These are phyloP conservation scores for Avena atlantica DNA, from an alignment of 176 grass and related monocot species.

Conservation along the genomic window DNA sequence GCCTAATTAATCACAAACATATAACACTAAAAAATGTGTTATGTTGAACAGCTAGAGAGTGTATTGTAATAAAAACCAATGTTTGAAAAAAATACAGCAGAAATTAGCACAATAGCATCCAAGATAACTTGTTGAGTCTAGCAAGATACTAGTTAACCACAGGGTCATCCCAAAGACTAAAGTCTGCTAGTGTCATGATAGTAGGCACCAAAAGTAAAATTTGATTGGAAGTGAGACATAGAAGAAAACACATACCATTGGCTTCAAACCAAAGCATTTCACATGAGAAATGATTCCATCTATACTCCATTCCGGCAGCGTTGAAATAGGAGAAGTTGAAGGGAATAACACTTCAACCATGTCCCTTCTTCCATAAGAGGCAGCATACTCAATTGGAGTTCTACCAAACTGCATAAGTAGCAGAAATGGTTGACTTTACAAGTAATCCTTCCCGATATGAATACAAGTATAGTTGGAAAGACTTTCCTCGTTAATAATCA, in stretches of 20 bases:
- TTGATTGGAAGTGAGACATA: not conserved
- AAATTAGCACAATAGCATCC: not conserved
- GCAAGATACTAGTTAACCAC: not conserved
- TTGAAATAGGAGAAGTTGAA: constrained; percentile 21
- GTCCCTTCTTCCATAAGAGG: not conserved
- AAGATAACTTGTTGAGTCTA: constrained; percentile 1
- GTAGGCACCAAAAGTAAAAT: not conserved
- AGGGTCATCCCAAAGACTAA: not conserved
- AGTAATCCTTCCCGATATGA: not conserved
- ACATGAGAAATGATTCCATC: constrained; percentile 33
- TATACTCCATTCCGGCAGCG: constrained; percentile 24
- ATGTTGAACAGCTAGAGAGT: not conserved
- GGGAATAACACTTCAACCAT: constrained; percentile 32
- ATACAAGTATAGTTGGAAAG: not conserved
- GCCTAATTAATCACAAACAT: not conserved
- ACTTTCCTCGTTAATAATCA: not conserved
- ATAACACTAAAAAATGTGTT: not conserved
- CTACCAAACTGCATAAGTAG: constrained; percentile 2
- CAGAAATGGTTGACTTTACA: not conserved
- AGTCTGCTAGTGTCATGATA: not conserved
- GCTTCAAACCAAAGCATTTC: constrained; percentile 24
- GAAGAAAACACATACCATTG: not conserved
- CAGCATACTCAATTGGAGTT: not conserved
- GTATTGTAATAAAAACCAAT: not conserved
- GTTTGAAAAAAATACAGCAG: not conserved